Percentiles rank a stretch among this genome's conserved stretches.
Evolutionary conservation across 139 green algal species (phyloP).

Genomic region (Closterium sp.): DNA sequence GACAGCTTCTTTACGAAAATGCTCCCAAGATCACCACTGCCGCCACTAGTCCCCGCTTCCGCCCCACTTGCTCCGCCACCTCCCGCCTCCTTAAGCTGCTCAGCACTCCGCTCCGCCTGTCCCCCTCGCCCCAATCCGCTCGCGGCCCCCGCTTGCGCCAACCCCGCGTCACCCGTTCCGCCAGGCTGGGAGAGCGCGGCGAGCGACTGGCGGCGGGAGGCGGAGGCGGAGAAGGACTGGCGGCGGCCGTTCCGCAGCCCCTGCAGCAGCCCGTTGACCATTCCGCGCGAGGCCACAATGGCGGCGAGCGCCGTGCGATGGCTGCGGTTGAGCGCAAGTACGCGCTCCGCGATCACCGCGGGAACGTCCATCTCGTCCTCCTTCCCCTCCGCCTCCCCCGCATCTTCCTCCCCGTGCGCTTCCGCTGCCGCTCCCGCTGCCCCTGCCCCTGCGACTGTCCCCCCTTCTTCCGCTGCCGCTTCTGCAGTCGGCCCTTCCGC

Average conservation of each 20-base stretch:
- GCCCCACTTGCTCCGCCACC: background rate
- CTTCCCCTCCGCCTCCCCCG: slow-evolving; percentile 2
- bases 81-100: background rate
- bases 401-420: slow-evolving; percentile 9
- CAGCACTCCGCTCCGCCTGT: background rate
- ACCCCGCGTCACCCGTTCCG: background rate
- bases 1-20: slow-evolving; percentile 46
- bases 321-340: background rate
- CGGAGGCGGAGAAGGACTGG: background rate
- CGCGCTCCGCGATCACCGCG: slow-evolving; percentile 16
- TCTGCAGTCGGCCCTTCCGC: background rate
- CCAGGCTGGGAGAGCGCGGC: background rate
- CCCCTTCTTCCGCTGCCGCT: background rate
- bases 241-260: slow-evolving; percentile 12
- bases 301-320: slow-evolving; percentile 26
- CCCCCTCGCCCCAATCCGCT: background rate
- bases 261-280: slow-evolving; percentile 27
- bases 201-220: background rate
- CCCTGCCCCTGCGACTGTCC: background rate
- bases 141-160: background rate
- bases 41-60: background rate
- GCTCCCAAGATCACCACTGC: slow-evolving; percentile 21
- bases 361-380: slow-evolving; percentile 18
- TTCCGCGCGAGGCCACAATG: slow-evolving; percentile 22
- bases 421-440: background rate